Conservation (phyloP, 148 eudicot species). For the Rhododendron henanense region DNA sequence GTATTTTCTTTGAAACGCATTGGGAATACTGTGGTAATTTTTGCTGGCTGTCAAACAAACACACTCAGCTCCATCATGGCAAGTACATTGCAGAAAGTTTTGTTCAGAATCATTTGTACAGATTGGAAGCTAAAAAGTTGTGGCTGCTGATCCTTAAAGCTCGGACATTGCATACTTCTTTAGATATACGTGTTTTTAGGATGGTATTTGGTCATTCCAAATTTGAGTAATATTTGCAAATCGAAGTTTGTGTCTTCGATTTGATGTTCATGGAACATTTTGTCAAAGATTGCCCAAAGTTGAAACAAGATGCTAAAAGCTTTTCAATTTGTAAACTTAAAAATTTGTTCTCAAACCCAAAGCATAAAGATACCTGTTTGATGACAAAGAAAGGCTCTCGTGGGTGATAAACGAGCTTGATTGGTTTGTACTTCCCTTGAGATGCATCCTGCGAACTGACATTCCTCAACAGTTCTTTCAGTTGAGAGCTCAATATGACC, state of each 20-base stretch:
- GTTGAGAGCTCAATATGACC: slow-evolving; percentile 70
- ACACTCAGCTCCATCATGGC: background rate
- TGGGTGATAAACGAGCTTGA: slow-evolving; percentile 79
- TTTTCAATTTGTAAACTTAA: background rate
- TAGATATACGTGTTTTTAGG: background rate
- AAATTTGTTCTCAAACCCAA: background rate
- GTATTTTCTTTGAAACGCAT: slow-evolving; percentile 82
- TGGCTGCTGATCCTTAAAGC: background rate
- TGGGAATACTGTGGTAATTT: slow-evolving; percentile 68
- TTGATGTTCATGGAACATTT: too few relatives aligned
- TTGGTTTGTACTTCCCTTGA: slow-evolving; percentile 54
- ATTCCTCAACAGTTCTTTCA: slow-evolving; percentile 57
- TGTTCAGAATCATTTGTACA: background rate
- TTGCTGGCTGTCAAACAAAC: slow-evolving; percentile 54
- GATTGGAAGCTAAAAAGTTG: background rate
- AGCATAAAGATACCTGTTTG: slow-evolving; percentile 51
- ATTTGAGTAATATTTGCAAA: background rate
- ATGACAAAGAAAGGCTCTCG: slow-evolving; percentile 73
- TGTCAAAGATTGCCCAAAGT: too few relatives aligned
- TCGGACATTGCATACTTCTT: background rate
- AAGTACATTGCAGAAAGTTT: background rate
- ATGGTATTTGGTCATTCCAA: background rate
- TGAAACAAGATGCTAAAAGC: background rate
- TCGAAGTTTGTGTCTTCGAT: too few relatives aligned
- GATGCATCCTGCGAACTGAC: slow-evolving; percentile 35